A percentile compares a stretch with the other conserved stretches of the same genome.
phyloP scores from a whole-genome alignment of 163 green algal species.

The Chlamydomonas reinhardtii region DNA sequence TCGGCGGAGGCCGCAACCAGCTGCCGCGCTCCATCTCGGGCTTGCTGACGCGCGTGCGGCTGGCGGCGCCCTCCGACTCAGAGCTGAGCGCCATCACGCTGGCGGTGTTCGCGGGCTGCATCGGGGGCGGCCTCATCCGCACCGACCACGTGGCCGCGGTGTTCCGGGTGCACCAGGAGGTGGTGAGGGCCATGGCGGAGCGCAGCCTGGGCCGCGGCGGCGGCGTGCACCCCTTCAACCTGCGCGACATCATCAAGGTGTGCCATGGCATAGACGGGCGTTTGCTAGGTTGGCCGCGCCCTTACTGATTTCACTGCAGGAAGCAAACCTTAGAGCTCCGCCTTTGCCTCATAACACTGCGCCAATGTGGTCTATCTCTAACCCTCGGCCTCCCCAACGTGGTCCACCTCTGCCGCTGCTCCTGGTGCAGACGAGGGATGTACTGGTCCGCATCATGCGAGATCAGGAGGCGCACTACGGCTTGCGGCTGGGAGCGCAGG shows the following conservation, averaged over 20 bases:
- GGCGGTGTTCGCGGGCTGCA: conserved; percentile 32
- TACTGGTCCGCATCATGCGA: conserved; percentile 48
- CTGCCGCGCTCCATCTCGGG: conserved; percentile 48
- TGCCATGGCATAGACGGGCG: too few relatives aligned
- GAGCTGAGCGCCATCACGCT: conserved; percentile 52
- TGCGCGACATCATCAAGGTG: conserved; percentile 58
- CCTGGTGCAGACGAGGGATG: conserved; percentile 41
- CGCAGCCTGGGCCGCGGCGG: conserved; percentile 34
- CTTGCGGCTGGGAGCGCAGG: neutral
- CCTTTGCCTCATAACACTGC: too few relatives aligned
- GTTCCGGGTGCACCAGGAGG: conserved; percentile 48
- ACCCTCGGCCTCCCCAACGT: too few relatives aligned
- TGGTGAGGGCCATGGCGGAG: neutral
- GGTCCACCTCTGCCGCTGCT: too few relatives aligned
- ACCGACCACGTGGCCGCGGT: conserved; percentile 30
- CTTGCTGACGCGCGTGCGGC: conserved; percentile 48
- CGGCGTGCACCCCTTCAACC: conserved; percentile 55
- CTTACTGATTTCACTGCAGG: too few relatives aligned
- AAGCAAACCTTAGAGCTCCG: too few relatives aligned
- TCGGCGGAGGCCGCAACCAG: conserved; percentile 48
- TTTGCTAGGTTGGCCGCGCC: too few relatives aligned
- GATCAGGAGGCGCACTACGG: conserved; percentile 52
- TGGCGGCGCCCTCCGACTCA: conserved; percentile 28
- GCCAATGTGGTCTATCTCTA: too few relatives aligned
- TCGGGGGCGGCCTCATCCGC: conserved; percentile 24